Evolutionary conservation across 345 rosid species (phyloP).

Genomic region (Orychophragmus violaceus): DNA sequence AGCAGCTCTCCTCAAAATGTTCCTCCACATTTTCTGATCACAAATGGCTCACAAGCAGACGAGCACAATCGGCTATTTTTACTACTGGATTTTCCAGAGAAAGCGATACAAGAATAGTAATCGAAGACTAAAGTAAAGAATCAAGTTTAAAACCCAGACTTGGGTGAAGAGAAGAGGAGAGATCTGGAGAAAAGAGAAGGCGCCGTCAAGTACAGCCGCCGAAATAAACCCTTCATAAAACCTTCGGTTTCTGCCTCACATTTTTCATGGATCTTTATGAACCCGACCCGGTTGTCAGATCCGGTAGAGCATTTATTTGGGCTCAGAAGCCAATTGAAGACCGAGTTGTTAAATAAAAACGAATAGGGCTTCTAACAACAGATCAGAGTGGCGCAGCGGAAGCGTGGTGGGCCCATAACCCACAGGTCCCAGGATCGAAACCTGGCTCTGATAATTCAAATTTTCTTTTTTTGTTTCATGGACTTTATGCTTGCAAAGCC

Average conservation of each 20-base stretch:
- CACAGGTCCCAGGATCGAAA: conserved; percentile 77
- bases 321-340: conserved; percentile 24
- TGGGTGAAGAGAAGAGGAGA: not conserved
- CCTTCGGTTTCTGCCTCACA: conserved; percentile 15
- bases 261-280: not conserved
- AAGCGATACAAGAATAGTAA: not conserved
- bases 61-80: not conserved
- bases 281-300: conserved; percentile 21
- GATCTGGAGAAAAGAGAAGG: conserved; percentile 4
- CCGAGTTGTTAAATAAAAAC: no score
- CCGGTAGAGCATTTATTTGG: not conserved
- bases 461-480: not conserved
- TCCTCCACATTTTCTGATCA: conserved; percentile 62
- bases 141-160: not conserved
- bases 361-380: no score
- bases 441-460: conserved; percentile 42
- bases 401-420: conserved; percentile 61
- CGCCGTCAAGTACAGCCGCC: conserved; percentile 28
- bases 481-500: not conserved
- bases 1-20: conserved; percentile 43
- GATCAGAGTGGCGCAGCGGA: conserved; percentile 65
- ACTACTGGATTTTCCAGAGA: not conserved
- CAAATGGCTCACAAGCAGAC: not conserved
- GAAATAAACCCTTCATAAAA: conserved; percentile 35
- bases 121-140: not conserved